Evolutionary conservation across 768 basidiomycete genomes (phyloP).

Genomic region (Termitomyces sp.): DNA sequence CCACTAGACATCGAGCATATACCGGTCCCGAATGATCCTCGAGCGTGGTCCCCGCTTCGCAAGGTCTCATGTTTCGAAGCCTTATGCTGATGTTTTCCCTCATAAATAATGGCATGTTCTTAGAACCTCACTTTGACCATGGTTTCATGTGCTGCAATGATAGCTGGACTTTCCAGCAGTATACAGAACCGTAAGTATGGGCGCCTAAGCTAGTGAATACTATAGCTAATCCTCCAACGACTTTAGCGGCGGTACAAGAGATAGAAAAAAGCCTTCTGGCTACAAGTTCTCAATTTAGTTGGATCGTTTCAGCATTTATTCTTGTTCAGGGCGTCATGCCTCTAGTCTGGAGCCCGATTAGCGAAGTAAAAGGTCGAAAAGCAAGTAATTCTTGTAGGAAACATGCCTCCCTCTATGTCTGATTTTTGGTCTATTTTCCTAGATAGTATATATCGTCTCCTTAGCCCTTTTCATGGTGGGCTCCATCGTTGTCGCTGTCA

Average conservation of each 20-base stretch:
- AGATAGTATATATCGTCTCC: constrained; percentile 53
- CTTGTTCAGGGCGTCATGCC: constrained; percentile 66
- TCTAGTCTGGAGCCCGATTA: constrained; percentile 60
- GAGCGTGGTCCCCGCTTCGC: constrained; percentile 47
- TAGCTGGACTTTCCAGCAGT: constrained; percentile 51
- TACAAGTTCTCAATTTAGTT: constrained; percentile 55
- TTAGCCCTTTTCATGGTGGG: constrained; percentile 49
- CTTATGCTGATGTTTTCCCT: background rate
- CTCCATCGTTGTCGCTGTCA: constrained; percentile 50
- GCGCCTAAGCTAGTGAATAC: background rate
- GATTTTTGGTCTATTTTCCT: background rate
- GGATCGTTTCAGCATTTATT: constrained; percentile 69
- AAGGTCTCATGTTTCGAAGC: constrained; percentile 34
- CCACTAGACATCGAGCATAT: constrained; percentile 44
- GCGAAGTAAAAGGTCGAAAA: constrained; percentile 75
- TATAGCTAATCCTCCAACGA: background rate
- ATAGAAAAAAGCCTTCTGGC: constrained; percentile 60
- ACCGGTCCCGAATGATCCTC: constrained; percentile 56
- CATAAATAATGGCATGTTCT: background rate
- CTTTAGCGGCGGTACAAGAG: constrained; percentile 53
- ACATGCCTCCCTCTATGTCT: background rate
- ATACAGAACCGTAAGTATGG: constrained; percentile 59
- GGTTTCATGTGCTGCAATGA: constrained; percentile 48
- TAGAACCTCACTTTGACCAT: constrained; percentile 41
- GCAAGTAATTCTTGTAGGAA: constrained; percentile 23